Percentiles rank a stretch among this genome's conserved stretches.
Conservation (phyloP, 257 asterid genomes). For the Knoxia roxburghii region DNA sequence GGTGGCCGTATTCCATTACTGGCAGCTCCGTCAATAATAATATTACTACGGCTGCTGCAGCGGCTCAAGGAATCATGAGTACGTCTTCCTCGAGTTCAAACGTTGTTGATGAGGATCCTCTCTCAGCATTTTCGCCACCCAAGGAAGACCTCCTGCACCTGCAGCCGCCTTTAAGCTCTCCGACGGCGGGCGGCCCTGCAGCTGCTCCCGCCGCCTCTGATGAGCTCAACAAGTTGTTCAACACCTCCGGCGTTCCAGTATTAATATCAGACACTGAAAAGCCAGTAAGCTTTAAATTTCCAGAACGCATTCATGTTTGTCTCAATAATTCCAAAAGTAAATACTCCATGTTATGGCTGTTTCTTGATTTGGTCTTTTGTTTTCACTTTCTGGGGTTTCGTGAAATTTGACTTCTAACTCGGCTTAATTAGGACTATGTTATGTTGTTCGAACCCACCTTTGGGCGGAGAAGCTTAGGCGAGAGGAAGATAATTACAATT, state of each 20-base stretch:
- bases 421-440: background rate
- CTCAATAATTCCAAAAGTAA: no score
- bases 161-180: background rate
- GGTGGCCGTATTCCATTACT: slow-evolving; percentile 10
- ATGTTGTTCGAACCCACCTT: background rate
- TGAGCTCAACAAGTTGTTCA: background rate
- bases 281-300: no score
- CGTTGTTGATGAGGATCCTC: slow-evolving; percentile 5
- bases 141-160: no score
- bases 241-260: background rate
- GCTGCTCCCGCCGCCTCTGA: no score
- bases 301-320: no score
- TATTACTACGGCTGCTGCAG: background rate
- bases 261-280: slow-evolving; percentile 8
- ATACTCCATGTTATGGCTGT: no score
- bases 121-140: background rate
- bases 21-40: background rate
- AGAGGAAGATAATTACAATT: background rate
- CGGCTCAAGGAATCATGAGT: slow-evolving; percentile 2
- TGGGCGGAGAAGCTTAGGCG: slow-evolving; percentile 1
- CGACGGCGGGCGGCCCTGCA: no score
- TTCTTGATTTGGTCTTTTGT: no score
- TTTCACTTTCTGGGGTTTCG: no score
- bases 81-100: slow-evolving; percentile 4
- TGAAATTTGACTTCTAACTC: background rate